Evolutionary conservation across 2,329 filamentous ascomycete genomes (phyloP), one percentile per base, ranked within the genome.

Genomic region (Parasarocladium wereldwijsianum): DNA sequence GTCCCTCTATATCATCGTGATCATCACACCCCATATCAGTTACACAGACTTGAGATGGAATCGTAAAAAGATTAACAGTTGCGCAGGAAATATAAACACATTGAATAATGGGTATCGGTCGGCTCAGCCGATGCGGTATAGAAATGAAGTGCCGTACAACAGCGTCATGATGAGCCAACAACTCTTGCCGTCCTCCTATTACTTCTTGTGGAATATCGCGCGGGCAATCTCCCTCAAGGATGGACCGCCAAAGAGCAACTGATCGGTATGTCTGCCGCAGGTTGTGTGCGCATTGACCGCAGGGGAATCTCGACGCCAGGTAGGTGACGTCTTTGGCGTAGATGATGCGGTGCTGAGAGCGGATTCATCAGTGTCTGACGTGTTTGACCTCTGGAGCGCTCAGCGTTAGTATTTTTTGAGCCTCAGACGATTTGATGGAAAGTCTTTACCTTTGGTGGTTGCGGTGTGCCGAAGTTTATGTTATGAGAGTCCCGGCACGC

Each of bases 221-320:
- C 55, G 54, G 38, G 57, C 57, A 19, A 64, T 43, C 25, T 60
- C 58, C 6, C 52, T 44, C 14, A 64, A 41, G 2, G 57, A 63
- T 24, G 57, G 58, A 1, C 64, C 64, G 19, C 61, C 51, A 36
- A 70, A 64, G 10, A 70, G 49, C 34, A 58, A 65, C 40, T 69
- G 62, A 38, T 66, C 57, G 22, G 62, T 62, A 44, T 70, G 65
- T 10, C 66, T 55, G 10, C 66, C 66, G 36, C 66, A 70, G 34
- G 64, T 62, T 20, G 64, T 68, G 46, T 67, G 57, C 24, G 61
- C 55, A 36, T 70, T 70, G 38, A 60, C 54, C 7, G 52, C 55
- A 13, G 52, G 55, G n/a, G 52, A 42, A 6, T 24, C 28, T 8
- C 28, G 28, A 16, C 20, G 28, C 28, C 28, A 30, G 10, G 28